Evolutionary conservation across 164 flowering plant genomes (phyloP), one percentile per base, ranked within the genome.

Genomic region (Chimonanthus praecox): DNA sequence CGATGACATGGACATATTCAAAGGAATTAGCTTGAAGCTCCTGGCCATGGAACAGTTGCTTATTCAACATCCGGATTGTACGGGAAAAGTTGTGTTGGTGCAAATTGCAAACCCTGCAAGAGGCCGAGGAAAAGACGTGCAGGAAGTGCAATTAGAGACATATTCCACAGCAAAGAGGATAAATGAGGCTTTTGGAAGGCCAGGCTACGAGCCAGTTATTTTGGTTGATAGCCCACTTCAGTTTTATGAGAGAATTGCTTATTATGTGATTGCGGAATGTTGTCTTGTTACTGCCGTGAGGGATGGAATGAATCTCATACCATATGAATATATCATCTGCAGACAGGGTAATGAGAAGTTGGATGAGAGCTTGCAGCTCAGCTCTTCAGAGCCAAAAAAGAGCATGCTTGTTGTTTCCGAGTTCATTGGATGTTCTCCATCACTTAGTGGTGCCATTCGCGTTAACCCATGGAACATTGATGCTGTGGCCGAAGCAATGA

Each of bases 1-100:
- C 21, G 90, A 87, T 80, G 90, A 87, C 83, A 87, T 87, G 90
- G 90, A 87, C 69, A 85, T 87, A 72, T 87, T 87, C 65, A 87
- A 87, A 68, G 90, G 90, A 20, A 87, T 87, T 58, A 85, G 86
- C 76, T 81, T 87, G 77, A 87, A 87, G 73, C 83, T 87, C 47
- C 75, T 87, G 75, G 90, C 90, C 6, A 82, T 86, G 80, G 90
- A 86, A 69, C 87, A 85, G 62, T 76, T 87, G 74, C 87, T 87
- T 9, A 69, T 82, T 48, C 86, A 84, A 18, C 86, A 87, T 72
- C 84, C 86, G 44, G 83, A 84, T 45, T 75, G 80, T 78, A 80
- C 83, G 45, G 88, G 88, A 11, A 85, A 82, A 70, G 86, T 86
- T 49, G 87, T 87, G 21, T 76, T 87, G 79, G 82, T 87, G 72